Evolutionary conservation across 176 grass and related monocot species (phyloP), one percentile per base, ranked within the genome.

Genomic region (Thalia dealbata): DNA sequence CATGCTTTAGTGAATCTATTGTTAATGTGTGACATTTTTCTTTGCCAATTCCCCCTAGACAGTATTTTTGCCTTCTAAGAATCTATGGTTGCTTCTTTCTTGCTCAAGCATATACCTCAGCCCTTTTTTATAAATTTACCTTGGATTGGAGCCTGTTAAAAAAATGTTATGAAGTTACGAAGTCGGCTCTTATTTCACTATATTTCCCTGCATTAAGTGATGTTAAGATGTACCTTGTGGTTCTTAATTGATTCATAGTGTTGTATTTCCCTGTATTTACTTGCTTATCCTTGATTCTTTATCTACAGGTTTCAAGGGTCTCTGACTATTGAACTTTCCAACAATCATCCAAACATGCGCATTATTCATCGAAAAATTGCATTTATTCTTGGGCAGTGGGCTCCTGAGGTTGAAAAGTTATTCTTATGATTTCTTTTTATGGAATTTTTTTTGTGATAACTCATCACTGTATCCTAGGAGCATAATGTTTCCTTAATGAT

Each of bases 291-390:
- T 67, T 21, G 16, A 32, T 38, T 67, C 61, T 75, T 77, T 76
- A 24, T 86, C 52, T 64, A 43, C 85, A 93, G 95, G 95, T 99
- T 93, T 68, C 83, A 84, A 64, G 79, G 90, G 79, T 93, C 90
- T 68, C 79, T 93, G 73, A 86, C 87, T 67, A 86, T 93, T 25
- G 90, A 99, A 76, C 78, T 99, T 83, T 86, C 95, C 80, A 99
- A 93, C 82, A 72, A 74, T 24, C 95, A 99, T 77, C 95, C 95
- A 54, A 99, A 99, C 82, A 91, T 87, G 90, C 83, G 87, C 35
- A 88, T 99, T 52, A 85, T 99, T 82, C 90, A 81, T 79, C 84
- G 90, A 75, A 99, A 91, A 86, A 90, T 99, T 79, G 95, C 90
- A 54, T 81, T 93, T 80, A 52, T 99, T 70, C 89, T 91, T 62